Evolutionary conservation across 768 basidiomycete species (phyloP), one percentile per base, ranked within the genome.

Genomic region (Tricholoma sp.): DNA sequence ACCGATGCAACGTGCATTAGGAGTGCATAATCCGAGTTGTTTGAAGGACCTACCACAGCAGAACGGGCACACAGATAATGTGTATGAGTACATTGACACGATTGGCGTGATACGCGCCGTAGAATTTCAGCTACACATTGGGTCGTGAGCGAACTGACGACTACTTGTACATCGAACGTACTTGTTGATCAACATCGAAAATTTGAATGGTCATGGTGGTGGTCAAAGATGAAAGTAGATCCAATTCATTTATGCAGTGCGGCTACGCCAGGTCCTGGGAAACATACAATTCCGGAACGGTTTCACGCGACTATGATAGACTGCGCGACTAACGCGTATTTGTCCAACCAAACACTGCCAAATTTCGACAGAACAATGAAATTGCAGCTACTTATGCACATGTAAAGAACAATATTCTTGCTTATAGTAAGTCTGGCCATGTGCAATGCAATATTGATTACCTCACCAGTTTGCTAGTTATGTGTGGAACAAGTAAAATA

Each of bases 21-120:
- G 39, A 33, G n/a, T 13, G 28, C 44, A 42, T 28, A 45, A 28
- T 10, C 5, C 20, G 3, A 13, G 28, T 47, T 47, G 24, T 15
- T 47, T 15, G 29, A 28, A 52, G 57, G 47, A 55, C 76, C 45
- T 58, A 89, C 94, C 93, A 98, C 55, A 92, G 67, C 58, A 97
- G 78, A 57, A 88, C 66, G 6, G 94, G 94, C 11, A 96, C 93
- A 61, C 85, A 93, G 57, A 91, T 65, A 62, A 94, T 76, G 70
- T 98, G 96, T 59, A 98, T 91, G 54, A 80, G 70, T 61, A 98
- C 73, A 69, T 98, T 98, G 59, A 84, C 72, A 28, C 82, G 83
- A 69, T 96, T 87, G 13, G 84, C 77, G 70, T 97, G 94, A 72
- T 97, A 97, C 51, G 93, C 87, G 17, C 92, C 93, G 69, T 98